Evolutionary conservation across 352 stramenopile species (phyloP), one percentile per base, ranked within the genome.

Genomic region (Phytopythium aichiense): DNA sequence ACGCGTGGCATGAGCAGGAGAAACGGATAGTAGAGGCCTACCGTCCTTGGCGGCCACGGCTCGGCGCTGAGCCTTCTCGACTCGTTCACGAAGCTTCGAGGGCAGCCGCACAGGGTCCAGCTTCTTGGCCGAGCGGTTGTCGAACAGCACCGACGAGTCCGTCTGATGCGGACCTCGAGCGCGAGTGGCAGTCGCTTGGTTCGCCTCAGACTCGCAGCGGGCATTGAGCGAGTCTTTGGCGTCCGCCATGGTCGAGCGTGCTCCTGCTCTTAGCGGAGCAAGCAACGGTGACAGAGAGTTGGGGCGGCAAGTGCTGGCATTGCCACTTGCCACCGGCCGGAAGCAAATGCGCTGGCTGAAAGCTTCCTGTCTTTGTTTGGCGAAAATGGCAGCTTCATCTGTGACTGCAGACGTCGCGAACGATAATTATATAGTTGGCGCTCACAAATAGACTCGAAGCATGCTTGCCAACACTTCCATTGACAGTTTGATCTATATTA

Each of bases 21-120:
- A 49, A 15, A 11, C n/a, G 43, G 8, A 48, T 35, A 23, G 40
- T 22, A 30, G 46, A 22, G 49, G 31, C 69, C 16, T 59, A 77
- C 76, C 81, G 54, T 91, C 80, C 56, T 91, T 93, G n/a, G 79
- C 79, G 11, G 81, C 79, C 2, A 70, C 73, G 6, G 74, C 73
- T n/a, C 84, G 81, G 38, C 81, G 74, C 50, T 90, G 84, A 2
- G 80, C 80, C 40, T 77, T 77, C 12, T 81, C 73, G 42, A 90
- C 74, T 20, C 79, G 76, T 43, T 89, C 79, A 46, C 76, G 76
- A 9, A 93, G 70, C 65, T 88, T 91, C 18, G 58, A 23, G 13
- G 84, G 81, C 25, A 93, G 65, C 16, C 70, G 70, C 25, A 91
- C 68, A 2, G 78, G 81, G 33, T 87, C 78, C 9, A 93, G 71